Evolutionary conservation across 164 flowering plant genomes (phyloP), one percentile per base, ranked within the genome.

Genomic region (Magnolia sinica): DNA sequence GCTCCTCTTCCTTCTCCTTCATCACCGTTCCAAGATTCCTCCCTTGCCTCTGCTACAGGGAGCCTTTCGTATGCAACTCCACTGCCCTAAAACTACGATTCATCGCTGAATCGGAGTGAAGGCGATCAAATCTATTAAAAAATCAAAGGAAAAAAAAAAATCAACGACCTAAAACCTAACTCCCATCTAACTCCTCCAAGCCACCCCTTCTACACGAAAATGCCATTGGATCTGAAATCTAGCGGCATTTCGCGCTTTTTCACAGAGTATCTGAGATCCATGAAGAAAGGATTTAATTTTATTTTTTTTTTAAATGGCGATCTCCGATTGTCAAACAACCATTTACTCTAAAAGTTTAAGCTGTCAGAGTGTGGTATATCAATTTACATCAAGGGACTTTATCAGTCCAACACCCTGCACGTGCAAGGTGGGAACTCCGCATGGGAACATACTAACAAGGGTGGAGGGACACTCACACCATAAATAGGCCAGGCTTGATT

Each of bases 1-100:
- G 89, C 73, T 92, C 97, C 27, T 96, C 98, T 24, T 96, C 98
- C 77, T 92, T 94, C 79, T 94, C 95, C 84, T 86, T 90, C 92
- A 82, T 86, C 85, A 84, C 70, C 22, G 90, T 70, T 70, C 92
- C 86, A 55, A 88, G 64, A 64, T 83, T 88, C 79, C 80, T 85
- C 68, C 84, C 79, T 27, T 82, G 86, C 77, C 86, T 89, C 83
- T 85, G 87, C 81, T 79, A 81, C 80, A 82, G 55, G 50, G 82
- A 79, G 70, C 88, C 87, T 80, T 83, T 87, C 91, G 90, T 88
- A 80, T 80, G 88, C 84, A 85, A 76, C 70, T 92, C 98, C 71
- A 78, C 87, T 3, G 90, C 91, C 89, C 95, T 91, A 86, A 89
- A 89, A 77, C 97, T 91, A 22, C 98, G 89, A 89, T 93, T 93